Evolutionary conservation across 495 filamentous ascomycete species (phyloP).

Genomic region (Neurospora tetrasperma): DNA sequence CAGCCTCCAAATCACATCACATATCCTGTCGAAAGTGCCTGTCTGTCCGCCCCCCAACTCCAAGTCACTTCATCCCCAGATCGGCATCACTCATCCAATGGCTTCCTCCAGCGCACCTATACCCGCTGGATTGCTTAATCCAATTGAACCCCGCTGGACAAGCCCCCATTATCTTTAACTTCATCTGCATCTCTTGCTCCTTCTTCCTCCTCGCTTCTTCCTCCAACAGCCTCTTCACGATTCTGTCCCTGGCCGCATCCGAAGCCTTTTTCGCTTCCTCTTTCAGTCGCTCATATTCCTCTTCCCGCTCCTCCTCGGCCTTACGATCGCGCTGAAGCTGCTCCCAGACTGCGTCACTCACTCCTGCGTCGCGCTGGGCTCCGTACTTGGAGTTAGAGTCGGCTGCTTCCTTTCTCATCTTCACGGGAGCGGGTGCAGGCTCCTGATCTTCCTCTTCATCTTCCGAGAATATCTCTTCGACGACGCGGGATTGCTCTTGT

Average conservation of each 20-base stretch:
- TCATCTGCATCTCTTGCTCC: constrained; percentile 33
- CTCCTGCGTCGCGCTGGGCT: constrained; percentile 40
- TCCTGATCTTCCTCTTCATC: not conserved
- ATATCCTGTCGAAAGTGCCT: no score
- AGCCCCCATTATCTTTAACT: constrained; percentile 37
- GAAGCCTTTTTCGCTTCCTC: constrained; percentile 14
- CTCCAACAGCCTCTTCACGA: constrained; percentile 18
- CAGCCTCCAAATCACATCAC: no score
- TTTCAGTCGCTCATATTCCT: constrained; percentile 16
- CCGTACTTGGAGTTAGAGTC: not conserved
- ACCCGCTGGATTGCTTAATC: constrained; percentile 24
- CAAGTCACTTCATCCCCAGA: not conserved
- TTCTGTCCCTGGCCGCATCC: constrained; percentile 16
- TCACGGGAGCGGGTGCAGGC: not conserved
- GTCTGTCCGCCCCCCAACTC: no score
- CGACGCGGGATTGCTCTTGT: not conserved
- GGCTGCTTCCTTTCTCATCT: no score
- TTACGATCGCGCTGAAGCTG: constrained; percentile 43
- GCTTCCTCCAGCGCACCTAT: no score
- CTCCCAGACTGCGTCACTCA: constrained; percentile 51
- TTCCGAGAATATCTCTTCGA: not conserved
- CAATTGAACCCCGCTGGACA: constrained; percentile 44
- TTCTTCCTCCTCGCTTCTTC: constrained; percentile 22
- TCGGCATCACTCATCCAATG: no score
- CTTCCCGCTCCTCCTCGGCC: constrained; percentile 22